phyloP scores from a whole-genome alignment of 805 yeast genomes.

The Saturnispora hagleri region DNA sequence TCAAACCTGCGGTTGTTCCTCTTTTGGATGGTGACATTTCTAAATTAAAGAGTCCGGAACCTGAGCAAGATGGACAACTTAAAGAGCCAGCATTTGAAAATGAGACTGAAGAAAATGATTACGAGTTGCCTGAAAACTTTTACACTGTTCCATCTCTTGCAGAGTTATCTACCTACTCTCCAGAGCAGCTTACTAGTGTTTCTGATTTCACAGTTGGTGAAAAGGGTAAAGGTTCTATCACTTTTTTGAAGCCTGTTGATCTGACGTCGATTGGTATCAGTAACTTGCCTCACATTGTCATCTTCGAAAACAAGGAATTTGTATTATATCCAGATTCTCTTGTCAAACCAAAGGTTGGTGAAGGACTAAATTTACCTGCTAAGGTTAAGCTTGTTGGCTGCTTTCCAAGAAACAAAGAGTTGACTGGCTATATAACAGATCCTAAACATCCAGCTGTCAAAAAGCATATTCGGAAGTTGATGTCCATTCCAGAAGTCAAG shows the following conservation, averaged over 20 bases:
- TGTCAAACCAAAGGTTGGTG: constrained; percentile 55
- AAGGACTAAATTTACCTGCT: constrained; percentile 75
- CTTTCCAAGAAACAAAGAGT: constrained; percentile 68
- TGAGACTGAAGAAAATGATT: neutral
- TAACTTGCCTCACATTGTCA: constrained; percentile 56
- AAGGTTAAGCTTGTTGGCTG: constrained; percentile 68
- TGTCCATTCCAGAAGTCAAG: constrained; percentile 45
- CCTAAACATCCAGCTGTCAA: constrained; percentile 63
- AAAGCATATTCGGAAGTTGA: constrained; percentile 60
- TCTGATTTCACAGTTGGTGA: constrained; percentile 69
- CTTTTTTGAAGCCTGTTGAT: constrained; percentile 77
- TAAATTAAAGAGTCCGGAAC: neutral
- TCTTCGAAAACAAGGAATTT: constrained; percentile 51
- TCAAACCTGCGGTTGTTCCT: neutral
- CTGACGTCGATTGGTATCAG: constrained; percentile 57
- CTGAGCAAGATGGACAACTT: neutral
- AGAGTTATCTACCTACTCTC: constrained; percentile 48
- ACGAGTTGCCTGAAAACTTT: constrained; percentile 51
- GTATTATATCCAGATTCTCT: constrained; percentile 64
- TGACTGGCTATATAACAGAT: constrained; percentile 66
- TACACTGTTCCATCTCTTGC: constrained; percentile 77
- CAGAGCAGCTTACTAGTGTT: constrained; percentile 57
- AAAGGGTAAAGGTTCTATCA: constrained; percentile 64
- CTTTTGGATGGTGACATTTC: neutral
- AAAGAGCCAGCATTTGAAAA: constrained; percentile 2